phyloP scores from a whole-genome alignment of 2,329 filamentous ascomycete genomes.

The Curvularia sp. region DNA sequence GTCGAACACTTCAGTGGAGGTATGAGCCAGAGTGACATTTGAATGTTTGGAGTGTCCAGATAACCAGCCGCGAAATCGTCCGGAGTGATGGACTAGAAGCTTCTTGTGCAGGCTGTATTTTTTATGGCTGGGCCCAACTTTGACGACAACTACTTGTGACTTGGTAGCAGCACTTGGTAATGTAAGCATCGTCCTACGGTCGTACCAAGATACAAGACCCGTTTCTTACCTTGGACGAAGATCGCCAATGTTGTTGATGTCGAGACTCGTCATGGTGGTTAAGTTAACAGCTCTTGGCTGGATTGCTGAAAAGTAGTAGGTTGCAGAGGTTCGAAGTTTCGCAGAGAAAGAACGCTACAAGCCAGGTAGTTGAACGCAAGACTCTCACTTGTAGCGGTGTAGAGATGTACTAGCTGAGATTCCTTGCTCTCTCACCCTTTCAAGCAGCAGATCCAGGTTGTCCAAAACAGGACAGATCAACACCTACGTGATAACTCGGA shows the following conservation, averaged over 20 bases:
- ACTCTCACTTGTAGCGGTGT: background rate
- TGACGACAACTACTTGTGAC: background rate
- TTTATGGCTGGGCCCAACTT: background rate
- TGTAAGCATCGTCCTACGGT: background rate
- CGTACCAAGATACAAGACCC: background rate
- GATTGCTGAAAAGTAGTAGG: background rate
- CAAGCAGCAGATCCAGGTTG: background rate
- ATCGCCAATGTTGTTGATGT: background rate
- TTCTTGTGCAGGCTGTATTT: background rate
- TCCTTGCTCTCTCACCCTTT: background rate
- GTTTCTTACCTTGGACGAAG: background rate
- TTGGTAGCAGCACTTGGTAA: background rate
- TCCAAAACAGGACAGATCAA: background rate
- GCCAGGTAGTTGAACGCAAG: background rate
- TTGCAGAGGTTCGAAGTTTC: background rate
- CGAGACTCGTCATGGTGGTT: background rate
- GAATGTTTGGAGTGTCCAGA: background rate
- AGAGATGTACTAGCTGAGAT: background rate
- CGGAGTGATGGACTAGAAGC: background rate
- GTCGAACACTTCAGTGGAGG: background rate
- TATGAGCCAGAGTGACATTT: background rate
- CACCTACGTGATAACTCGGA: background rate
- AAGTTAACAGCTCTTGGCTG: background rate
- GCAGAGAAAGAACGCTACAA: background rate
- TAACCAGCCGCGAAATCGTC: background rate